These are phyloP conservation scores for Neurospora sp. DNA, from an alignment of 495 filamentous ascomycete species.

Conservation along the genomic window DNA sequence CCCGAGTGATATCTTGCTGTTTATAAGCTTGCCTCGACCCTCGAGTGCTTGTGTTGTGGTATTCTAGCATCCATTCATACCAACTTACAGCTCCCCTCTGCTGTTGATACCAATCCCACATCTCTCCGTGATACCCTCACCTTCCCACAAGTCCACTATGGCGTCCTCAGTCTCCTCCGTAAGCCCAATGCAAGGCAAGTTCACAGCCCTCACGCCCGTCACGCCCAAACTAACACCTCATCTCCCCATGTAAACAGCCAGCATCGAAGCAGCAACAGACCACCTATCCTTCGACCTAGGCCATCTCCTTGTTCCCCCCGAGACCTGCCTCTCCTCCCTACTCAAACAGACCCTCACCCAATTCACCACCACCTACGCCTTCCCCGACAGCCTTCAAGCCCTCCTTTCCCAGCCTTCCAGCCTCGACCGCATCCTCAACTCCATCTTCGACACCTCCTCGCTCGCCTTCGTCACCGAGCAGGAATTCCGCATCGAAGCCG, in stretches of 20 bases:
- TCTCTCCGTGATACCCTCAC: background rate
- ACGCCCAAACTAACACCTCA: background rate
- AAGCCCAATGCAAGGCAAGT: background rate
- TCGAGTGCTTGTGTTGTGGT: background rate
- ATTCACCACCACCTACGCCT: constrained; percentile 12
- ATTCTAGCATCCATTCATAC: background rate
- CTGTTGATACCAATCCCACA: background rate
- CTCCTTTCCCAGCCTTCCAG: constrained; percentile 12
- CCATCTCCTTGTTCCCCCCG: constrained; percentile 13
- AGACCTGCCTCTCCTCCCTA: constrained; percentile 14
- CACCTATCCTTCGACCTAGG: constrained; percentile 10
- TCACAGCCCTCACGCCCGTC: background rate
- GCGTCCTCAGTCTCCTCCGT: background rate
- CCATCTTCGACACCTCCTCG: constrained; percentile 19
- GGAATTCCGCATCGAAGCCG: constrained; percentile 9
- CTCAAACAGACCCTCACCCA: constrained; percentile 10
- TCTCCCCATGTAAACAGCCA: constrained; percentile 4
- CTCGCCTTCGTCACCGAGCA: constrained; percentile 17
- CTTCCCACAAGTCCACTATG: background rate
- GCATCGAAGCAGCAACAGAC: constrained; percentile 14
- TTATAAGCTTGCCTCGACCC: background rate
- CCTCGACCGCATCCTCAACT: constrained; percentile 11
- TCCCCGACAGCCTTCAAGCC: background rate
- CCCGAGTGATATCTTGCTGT: background rate
- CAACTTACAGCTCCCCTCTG: background rate